A percentile compares a stretch with the other conserved stretches of the same genome.
phyloP scores from a whole-genome alignment of 2,329 filamentous ascomycete genomes.

The Colletotrichum horii region DNA sequence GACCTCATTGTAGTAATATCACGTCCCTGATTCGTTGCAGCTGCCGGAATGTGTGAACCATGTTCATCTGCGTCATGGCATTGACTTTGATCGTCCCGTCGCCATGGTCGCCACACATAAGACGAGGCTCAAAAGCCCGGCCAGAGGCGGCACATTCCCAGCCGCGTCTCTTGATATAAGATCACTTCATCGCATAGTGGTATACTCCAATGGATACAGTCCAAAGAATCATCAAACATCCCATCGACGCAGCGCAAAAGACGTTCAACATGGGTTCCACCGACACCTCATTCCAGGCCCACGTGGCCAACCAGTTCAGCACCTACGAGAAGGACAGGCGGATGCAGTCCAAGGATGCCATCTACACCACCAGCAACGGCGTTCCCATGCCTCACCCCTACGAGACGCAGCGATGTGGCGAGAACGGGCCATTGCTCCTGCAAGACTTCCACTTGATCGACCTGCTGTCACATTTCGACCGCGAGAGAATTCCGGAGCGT shows the following conservation, averaged over 20 bases:
- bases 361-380: conserved; percentile 63
- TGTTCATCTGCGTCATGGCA: not conserved
- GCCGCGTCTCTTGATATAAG: not conserved
- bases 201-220: not conserved
- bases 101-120: not conserved
- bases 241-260: not conserved
- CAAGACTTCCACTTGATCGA: conserved; percentile 68
- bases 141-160: not conserved
- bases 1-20: not conserved
- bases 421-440: conserved; percentile 63
- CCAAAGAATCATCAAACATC: not conserved
- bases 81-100: not conserved
- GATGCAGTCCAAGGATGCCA: conserved; percentile 39
- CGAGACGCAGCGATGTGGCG: conserved; percentile 59
- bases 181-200: not conserved
- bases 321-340: conserved; percentile 45
- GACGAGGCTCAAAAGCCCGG: not conserved
- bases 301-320: conserved; percentile 39
- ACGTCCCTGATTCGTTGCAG: not conserved
- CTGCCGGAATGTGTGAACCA: not conserved
- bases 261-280: conserved; percentile 23
- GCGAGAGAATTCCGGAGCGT: conserved; percentile 47
- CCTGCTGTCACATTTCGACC: conserved; percentile 64
- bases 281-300: conserved; percentile 41
- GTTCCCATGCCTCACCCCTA: conserved; percentile 63